Evolutionary conservation across 225 moss, liverwort and hornwort species (phyloP), one percentile per base, ranked within the genome.

Genomic region (Asterella californica): DNA sequence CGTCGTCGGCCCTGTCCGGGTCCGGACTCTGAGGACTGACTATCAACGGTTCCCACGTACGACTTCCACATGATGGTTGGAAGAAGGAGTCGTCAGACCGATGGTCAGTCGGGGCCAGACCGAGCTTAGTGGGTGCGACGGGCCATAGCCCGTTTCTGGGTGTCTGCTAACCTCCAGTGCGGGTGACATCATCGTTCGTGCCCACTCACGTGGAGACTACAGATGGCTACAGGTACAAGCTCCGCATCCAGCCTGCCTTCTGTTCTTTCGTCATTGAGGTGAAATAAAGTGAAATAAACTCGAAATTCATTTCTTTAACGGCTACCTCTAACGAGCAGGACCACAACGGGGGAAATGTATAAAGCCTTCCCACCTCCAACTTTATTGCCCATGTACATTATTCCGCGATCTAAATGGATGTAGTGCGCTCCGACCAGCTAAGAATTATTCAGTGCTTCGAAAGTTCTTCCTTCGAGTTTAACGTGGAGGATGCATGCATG

Each of bases 261-360:
- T 7, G 3, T 42, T 42, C 42, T 42, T 3, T 42, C 7, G 42
- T 3, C 3, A 42, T 42, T 3, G 7, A 42, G 52, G 52, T 52
- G n/a, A 61, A n/a, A 21, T 18, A 9, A 27, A 27, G n/a, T 21
- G n/a, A 61, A 61, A 61, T n/a, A 27, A 61, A 5, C 2, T 61
- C 59, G 19, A 59, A 61, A 61, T 61, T 61, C n/a, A 61, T 25
- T 61, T 27, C 61, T 61, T 61, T 61, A 61, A 61, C 61, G 61
- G 61, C 61, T 61, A 61, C n/a, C 61, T 42, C 42, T 42, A 42
- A 2, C 42, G 42, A 42, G 42, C 42, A 42, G 42, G 42, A 42
- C 42, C 42, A 42, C 42, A 7, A 42, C 7, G 42, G 42, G n/a
- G 42, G 42, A 42, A 42, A 42, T 42, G 42, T 7, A 42, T 42